Percentiles rank a stretch among this genome's conserved stretches.
These are phyloP conservation scores for Malania oleifera DNA, from an alignment of 164 flowering plant genomes.

Conservation along the genomic window DNA sequence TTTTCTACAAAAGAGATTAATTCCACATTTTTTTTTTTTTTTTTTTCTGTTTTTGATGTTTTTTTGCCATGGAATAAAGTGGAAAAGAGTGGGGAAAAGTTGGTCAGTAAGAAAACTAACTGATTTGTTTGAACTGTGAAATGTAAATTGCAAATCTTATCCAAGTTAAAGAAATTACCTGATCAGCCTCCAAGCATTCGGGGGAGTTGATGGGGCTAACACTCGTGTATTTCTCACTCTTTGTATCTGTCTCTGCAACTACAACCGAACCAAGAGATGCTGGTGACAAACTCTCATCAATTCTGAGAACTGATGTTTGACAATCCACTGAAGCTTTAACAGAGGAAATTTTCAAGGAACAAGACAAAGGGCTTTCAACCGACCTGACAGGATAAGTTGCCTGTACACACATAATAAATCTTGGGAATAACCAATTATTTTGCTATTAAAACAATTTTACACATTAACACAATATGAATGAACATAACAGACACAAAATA, in stretches of 20 bases:
- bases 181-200: constrained; percentile 70
- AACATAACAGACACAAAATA: too few species aligned
- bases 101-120: too few species aligned
- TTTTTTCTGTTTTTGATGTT: too few species aligned
- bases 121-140: not conserved
- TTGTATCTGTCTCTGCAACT: constrained; percentile 53
- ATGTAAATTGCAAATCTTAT: not conserved
- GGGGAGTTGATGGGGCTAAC: constrained; percentile 51
- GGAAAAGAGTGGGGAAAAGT: too few species aligned
- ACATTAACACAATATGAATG: not conserved
- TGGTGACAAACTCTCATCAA: constrained; percentile 72
- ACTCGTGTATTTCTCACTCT: constrained; percentile 49
- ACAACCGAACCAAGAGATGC: constrained; percentile 75
- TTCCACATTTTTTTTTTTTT: too few species aligned
- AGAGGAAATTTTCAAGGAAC: constrained; percentile 41
- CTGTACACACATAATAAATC: constrained; percentile 36
- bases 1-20: too few species aligned
- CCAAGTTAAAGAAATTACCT: constrained; percentile 28
- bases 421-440: not conserved
- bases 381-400: constrained; percentile 50
- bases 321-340: constrained; percentile 49
- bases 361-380: constrained; percentile 54
- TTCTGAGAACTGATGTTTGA: constrained; percentile 48
- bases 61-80: too few species aligned
- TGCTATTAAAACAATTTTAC: not conserved